A percentile compares a stretch with the other conserved stretches of the same genome.
Conservation (phyloP, 1,139 yeast genomes). For the Yamadazyma atlantica region DNA sequence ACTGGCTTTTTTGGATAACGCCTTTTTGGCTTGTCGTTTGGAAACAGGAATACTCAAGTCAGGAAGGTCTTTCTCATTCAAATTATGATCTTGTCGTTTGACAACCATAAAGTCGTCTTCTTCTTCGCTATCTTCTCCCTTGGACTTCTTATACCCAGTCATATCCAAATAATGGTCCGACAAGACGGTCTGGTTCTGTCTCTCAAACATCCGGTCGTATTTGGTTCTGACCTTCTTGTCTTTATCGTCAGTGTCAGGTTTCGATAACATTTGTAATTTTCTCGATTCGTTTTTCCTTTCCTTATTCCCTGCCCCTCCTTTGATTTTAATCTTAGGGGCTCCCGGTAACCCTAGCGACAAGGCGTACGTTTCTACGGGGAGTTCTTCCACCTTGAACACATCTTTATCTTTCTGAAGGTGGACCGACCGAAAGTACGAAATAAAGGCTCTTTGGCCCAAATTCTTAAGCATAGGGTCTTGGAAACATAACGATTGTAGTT, state of each 20-base stretch:
- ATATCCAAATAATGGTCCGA: conserved; percentile 84
- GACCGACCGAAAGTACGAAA: conserved; percentile 83
- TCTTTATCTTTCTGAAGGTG: conserved; percentile 86
- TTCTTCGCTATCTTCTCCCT: conserved; percentile 35
- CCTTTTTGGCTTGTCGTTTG: conserved; percentile 84
- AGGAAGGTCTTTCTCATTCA: conserved; percentile 66
- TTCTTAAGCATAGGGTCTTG: conserved; percentile 89
- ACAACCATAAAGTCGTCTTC: conserved; percentile 80
- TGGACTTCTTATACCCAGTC: conserved; percentile 41
- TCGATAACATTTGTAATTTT: conserved; percentile 55
- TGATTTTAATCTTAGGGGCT: conserved; percentile 86
- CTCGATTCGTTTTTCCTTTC: conserved; percentile 84
- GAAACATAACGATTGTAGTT: conserved; percentile 87
- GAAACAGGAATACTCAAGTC: conserved; percentile 64
- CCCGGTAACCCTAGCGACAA: conserved; percentile 91
- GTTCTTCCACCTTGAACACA: conserved; percentile 70
- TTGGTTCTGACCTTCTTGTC: conserved; percentile 69
- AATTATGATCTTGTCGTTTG: conserved; percentile 71
- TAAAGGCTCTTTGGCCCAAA: conserved; percentile 92
- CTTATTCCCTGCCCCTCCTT: conserved; percentile 51
- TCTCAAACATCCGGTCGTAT: conserved; percentile 93
- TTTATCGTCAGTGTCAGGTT: conserved; percentile 56
- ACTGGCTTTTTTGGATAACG: conserved; percentile 83
- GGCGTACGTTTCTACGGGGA: conserved; percentile 85
- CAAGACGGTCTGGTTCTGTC: conserved; percentile 89